Evolutionary conservation across 179 eudicot species (phyloP).

Genomic region (Spergularia azorica): DNA sequence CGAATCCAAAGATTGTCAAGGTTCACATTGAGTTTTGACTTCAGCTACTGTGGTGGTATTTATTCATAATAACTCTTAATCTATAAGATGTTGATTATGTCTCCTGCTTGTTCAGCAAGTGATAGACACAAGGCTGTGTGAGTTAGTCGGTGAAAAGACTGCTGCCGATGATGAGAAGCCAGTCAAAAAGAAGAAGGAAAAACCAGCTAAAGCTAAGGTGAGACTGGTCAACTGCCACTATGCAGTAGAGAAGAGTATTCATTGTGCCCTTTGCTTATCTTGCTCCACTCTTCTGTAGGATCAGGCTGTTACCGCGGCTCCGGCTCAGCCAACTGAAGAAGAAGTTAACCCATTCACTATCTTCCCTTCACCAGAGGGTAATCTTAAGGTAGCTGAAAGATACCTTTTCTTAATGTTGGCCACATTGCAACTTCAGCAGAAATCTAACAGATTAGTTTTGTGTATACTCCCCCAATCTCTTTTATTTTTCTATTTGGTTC

Average conservation of each 20-base stretch:
- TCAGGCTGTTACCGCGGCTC: slow-evolving; percentile 38
- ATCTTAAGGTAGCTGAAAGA: slow-evolving; percentile 59
- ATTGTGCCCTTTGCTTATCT: slow-evolving; percentile 16
- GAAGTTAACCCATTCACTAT: slow-evolving; percentile 81
- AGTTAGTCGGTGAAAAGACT: slow-evolving; percentile 84
- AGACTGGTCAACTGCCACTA: background rate
- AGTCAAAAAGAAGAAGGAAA: slow-evolving; percentile 87
- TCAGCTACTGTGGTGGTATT: background rate
- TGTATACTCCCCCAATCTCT: no score
- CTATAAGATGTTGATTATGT: slow-evolving; percentile 9
- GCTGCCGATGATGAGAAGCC: slow-evolving; percentile 95
- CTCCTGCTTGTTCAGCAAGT: slow-evolving; percentile 52
- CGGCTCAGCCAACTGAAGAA: slow-evolving; percentile 72
- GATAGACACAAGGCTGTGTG: slow-evolving; percentile 61
- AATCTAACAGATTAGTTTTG: no score
- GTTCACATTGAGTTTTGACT: slow-evolving; percentile 30
- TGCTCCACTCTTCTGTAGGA: slow-evolving; percentile 45
- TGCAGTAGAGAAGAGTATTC: background rate
- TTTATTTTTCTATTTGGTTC: no score
- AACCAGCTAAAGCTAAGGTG: slow-evolving; percentile 85
- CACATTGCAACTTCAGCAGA: background rate
- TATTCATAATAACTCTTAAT: background rate
- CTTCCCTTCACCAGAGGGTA: slow-evolving; percentile 88
- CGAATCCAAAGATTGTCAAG: slow-evolving; percentile 92
- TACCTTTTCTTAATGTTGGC: background rate